Base-by-base conservation (phyloP, 495 filamentous ascomycete genomes). In the Lichenothelia convexa region DNA sequence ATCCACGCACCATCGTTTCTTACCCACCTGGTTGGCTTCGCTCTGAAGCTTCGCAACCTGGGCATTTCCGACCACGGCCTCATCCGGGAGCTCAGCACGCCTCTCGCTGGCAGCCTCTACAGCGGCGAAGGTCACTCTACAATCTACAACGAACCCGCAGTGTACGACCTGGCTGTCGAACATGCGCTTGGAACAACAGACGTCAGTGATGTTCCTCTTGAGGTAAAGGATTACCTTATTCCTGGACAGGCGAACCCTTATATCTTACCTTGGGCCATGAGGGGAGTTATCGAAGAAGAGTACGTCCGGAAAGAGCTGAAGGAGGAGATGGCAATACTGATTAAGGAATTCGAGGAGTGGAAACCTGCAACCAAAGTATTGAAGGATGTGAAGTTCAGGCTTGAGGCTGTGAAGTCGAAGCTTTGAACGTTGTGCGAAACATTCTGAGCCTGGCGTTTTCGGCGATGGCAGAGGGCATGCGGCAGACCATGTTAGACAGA, bases 1-100 rank as follows among this genome's bases (percentile, higher is more conserved):
- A 71, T 93, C 20, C 87, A 97, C 49, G 77, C 87, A 5, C 84
- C 89, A 4, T 84, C 91, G 50, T 95, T 94, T 47, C 68, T 97
- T 9, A 82, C 83, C 3, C 83, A 92, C 47, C 64, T 97, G 2
- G 79, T 95, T 18, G 91, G 86, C 32, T 94, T 97, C 51, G 75
- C 81, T 1, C 65, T 94, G 40, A 94, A 93, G 46, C 63, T 97
- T 18, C 78, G 89, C 30, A 97, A 97, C 45, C 68, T 93, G 12
- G 89, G 89, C 3, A 67, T 95, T 17, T 68, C 79, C 20, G 89
- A 97, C 44, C 89, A 95, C 49, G 89, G 89, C 5, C 68, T 97
- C 21, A 78, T 97, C 38, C 75, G 85, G 23, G 89, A 97, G 56
- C 65, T 95, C 12, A 92, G 82, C 32, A 60, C 73, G 2, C 81